phyloP scores from a whole-genome alignment of 108 stramenopile genomes.

The Thalassiosira profunda region DNA sequence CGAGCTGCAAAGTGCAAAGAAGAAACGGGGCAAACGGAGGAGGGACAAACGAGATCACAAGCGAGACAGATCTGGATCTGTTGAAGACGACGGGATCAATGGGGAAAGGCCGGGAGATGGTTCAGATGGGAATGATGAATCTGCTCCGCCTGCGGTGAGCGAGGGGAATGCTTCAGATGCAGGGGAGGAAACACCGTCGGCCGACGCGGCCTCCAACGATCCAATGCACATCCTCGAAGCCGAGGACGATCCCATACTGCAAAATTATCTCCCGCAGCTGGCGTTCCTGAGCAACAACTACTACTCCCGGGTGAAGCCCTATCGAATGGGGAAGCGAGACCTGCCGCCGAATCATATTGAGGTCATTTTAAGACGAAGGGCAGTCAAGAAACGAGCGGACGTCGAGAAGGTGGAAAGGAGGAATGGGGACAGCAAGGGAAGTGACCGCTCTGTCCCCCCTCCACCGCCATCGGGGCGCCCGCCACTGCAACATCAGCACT shows the following conservation, averaged over 20 bases:
- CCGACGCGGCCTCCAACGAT: background rate
- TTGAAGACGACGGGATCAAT: background rate
- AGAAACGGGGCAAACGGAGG: background rate
- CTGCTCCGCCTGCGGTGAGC: background rate
- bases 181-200: background rate
- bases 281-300: conserved; percentile 17
- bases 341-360: conserved; percentile 47
- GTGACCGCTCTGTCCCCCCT: background rate
- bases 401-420: background rate
- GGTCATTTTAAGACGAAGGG: conserved; percentile 37
- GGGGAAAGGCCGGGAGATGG: background rate
- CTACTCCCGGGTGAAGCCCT: conserved; percentile 28
- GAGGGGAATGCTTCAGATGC: background rate
- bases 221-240: background rate
- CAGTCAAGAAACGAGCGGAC: conserved; percentile 24
- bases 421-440: background rate
- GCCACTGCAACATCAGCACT: background rate
- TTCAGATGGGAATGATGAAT: background rate
- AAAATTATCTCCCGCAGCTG: conserved; percentile 30
- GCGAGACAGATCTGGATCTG: background rate
- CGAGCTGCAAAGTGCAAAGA: background rate
- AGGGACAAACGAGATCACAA: background rate
- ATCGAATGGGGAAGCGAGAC: conserved; percentile 21
- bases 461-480: background rate
- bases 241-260: conserved; percentile 14